phyloP scores from a whole-genome alignment of 495 filamentous ascomycete species.

The Penicillium crystallinum region DNA sequence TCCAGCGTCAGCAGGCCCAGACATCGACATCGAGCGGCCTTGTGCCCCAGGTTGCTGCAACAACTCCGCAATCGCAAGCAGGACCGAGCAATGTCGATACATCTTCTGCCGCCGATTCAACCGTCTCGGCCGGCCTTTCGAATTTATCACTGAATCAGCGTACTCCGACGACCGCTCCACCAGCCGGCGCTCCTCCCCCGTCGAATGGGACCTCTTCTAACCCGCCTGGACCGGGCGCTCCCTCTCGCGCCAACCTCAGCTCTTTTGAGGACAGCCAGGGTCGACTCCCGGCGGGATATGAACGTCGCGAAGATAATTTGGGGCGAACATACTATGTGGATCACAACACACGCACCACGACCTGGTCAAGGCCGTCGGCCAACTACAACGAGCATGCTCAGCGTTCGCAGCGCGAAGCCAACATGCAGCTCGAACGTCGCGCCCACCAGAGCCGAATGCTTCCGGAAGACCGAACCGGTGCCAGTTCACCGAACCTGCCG shows the following conservation, averaged over 20 bases:
- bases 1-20: conserved; percentile 34
- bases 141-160: conserved; percentile 38
- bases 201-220: conserved; percentile 21
- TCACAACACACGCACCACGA: conserved; percentile 94
- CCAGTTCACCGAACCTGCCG: conserved; percentile 79
- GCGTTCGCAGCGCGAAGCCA: conserved; percentile 72
- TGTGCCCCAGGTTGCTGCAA: conserved; percentile 32
- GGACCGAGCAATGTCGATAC: conserved; percentile 32
- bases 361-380: conserved; percentile 84
- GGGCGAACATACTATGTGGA: conserved; percentile 99
- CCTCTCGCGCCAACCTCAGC: conserved; percentile 59
- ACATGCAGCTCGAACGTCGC: conserved; percentile 84
- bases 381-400: conserved; percentile 75
- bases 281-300: conserved; percentile 89
- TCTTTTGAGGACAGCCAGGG: conserved; percentile 95
- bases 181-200: conserved; percentile 15
- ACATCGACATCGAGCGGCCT: conserved; percentile 39
- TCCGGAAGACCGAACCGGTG: conserved; percentile 90
- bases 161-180: conserved; percentile 32
- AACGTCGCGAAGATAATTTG: conserved; percentile 90
- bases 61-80: conserved; percentile 24
- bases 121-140: conserved; percentile 17
- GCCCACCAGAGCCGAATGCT: conserved; percentile 93
- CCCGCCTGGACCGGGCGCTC: conserved; percentile 39
- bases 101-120: conserved; percentile 29